Evolutionary conservation across 2,329 filamentous ascomycete species (phyloP).

Genomic region (Sclerotinia borealis): DNA sequence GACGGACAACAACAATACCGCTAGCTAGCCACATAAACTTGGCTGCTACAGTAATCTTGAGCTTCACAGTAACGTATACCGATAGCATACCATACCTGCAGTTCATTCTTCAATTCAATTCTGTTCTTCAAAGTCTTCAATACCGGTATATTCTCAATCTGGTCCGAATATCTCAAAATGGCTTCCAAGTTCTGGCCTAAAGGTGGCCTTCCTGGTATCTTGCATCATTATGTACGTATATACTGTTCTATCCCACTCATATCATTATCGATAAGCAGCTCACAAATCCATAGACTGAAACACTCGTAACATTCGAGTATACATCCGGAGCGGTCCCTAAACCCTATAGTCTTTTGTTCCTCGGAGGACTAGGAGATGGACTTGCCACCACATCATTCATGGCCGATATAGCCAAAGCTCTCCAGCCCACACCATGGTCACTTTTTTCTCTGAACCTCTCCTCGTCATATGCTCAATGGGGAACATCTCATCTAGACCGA

Average conservation of each 20-base stretch:
- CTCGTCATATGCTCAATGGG: constrained; percentile 35
- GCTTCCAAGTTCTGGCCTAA: constrained; percentile 34
- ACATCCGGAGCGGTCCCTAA: constrained; percentile 29
- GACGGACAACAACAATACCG: not conserved
- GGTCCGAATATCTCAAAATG: constrained; percentile 38
- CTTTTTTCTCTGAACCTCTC: constrained; percentile 38
- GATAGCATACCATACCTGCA: no score
- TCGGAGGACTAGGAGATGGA: constrained; percentile 48
- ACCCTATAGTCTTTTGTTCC: constrained; percentile 44
- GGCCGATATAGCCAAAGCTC: constrained; percentile 36
- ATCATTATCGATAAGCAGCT: not conserved
- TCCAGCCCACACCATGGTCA: constrained; percentile 35
- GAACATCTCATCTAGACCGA: constrained; percentile 35
- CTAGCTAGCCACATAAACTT: not conserved
- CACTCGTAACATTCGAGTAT: constrained; percentile 36
- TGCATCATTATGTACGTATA: constrained; percentile 33
- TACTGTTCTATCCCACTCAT: not conserved
- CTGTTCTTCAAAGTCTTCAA: not conserved
- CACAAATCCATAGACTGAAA: constrained; percentile 33
- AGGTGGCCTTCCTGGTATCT: constrained; percentile 28
- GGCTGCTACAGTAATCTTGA: no score
- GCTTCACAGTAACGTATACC: no score
- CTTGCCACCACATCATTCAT: constrained; percentile 45
- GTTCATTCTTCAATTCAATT: not conserved
- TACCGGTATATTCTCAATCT: not conserved